Evolutionary conservation across 768 basidiomycete genomes (phyloP), one percentile per base, ranked within the genome.

Genomic region (Tricholoma bakamatsutake): DNA sequence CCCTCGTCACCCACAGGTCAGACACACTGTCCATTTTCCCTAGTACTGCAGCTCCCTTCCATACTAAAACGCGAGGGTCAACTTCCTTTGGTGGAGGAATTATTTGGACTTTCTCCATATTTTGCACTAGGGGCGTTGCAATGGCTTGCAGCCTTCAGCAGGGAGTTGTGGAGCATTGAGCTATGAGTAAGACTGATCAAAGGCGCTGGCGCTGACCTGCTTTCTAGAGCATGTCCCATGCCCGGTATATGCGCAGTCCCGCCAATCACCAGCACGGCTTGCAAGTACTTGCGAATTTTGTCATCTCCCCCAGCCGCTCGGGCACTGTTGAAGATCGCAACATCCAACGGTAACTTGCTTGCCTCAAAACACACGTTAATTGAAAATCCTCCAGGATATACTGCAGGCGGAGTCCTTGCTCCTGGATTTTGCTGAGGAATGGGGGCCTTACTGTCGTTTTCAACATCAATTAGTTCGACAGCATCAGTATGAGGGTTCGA

Each of bases 1-100:
- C 75, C 55, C 76, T 72, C 5, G 90, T 82, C 27, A 98, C 76
- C 96, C 96, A 98, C 54, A 98, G 72, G 60, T 99, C 97, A 30
- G 82, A 79, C 45, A 89, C 83, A 2, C 85, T 84, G 51, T 99
- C 97, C 82, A 98, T 88, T 71, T 92, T 91, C 27, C 87, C 90
- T 40, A 98, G 81, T 11, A 95, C 92, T 7, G 88, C 83, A 5
- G 88, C 93, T 9, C 97, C 97, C 69, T 98, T 98, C 97, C 97
- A 99, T 13, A 85, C 85, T 31, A 98, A 80, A 35, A 93, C 85
- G 24, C 84, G 81, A 5, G 92, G 93, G 69, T 98, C 94, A 43
- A 98, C 82, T 57, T 93, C 92, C 67, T 94, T 89, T 1, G 95
- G 94, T 2, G 93, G 88, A n/a, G 93, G 91, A 46, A 98, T 89